These are phyloP conservation scores for Candida khao-thaluensis DNA, from an alignment of 805 yeast genomes.

Conservation along the genomic window DNA sequence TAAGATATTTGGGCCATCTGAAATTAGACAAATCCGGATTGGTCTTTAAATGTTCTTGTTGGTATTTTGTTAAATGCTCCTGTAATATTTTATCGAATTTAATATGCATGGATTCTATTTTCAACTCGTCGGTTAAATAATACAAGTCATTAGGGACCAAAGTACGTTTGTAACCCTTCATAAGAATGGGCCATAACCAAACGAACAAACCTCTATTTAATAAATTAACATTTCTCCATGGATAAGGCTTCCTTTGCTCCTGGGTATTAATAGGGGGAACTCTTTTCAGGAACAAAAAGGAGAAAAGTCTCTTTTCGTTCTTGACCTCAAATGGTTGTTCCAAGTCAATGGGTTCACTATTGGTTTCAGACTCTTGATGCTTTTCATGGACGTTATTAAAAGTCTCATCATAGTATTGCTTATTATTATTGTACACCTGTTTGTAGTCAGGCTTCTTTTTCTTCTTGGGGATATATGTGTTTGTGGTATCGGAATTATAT, in stretches of 20 bases:
- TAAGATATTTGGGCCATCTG: conserved; percentile 38
- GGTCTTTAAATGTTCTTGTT: conserved; percentile 19
- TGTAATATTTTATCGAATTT: conserved; percentile 27
- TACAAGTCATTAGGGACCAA: conserved; percentile 39
- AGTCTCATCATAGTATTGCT: conserved; percentile 4
- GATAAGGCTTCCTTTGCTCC: conserved; percentile 52
- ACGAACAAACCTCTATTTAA: conserved; percentile 40
- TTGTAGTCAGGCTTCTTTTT: conserved; percentile 8
- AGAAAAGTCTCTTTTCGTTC: conserved; percentile 51
- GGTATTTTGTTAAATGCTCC: conserved; percentile 19
- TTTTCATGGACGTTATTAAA: conserved; percentile 7
- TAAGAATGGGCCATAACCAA: conserved; percentile 41
- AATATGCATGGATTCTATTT: conserved; percentile 35
- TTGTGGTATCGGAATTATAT: conserved; percentile 17
- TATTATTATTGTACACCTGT: conserved; percentile 2
- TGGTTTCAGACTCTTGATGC: conserved; percentile 8
- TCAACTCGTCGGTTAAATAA: conserved; percentile 34
- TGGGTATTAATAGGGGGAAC: conserved; percentile 51
- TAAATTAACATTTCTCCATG: conserved; percentile 40
- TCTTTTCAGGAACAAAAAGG: conserved; percentile 48
- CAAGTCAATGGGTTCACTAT: conserved; percentile 1
- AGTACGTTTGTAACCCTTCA: conserved; percentile 42
- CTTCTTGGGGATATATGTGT: conserved; percentile 15
- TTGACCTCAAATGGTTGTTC: conserved; percentile 16
- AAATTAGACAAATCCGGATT: conserved; percentile 25